phyloP scores from a whole-genome alignment of 129 eudicot species.

The Chrysanthemum lavandulifolium region DNA sequence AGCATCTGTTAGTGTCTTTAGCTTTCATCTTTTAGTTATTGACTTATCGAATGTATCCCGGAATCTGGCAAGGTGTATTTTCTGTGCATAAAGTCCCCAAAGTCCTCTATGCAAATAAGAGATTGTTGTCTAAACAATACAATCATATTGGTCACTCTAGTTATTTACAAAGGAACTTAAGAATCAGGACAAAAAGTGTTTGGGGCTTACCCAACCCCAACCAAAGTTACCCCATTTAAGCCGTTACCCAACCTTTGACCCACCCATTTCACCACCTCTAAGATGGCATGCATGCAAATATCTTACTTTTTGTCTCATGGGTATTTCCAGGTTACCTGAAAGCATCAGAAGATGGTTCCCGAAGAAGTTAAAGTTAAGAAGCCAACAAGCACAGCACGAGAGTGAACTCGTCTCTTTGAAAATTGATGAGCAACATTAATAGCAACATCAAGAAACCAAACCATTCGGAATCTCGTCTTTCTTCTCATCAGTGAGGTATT shows the following conservation, averaged over 20 bases:
- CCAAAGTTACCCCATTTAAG: no score
- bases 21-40: not conserved
- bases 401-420: slow-evolving; percentile 75
- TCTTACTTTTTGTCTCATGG: not conserved
- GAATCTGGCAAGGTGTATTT: not conserved
- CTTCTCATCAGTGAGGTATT: slow-evolving; percentile 3
- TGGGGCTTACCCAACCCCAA: no score
- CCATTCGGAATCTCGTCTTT: not conserved
- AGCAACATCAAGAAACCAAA: slow-evolving; percentile 11
- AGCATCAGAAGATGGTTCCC: slow-evolving; percentile 72
- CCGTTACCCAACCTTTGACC: no score
- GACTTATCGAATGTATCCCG: not conserved
- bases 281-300: not conserved
- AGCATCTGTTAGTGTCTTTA: not conserved
- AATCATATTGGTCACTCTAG: not conserved
- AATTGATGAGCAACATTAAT: slow-evolving; percentile 48
- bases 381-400: slow-evolving; percentile 73
- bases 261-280: not conserved
- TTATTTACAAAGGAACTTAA: no score
- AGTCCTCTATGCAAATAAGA: no score
- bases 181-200: no score
- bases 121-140: no score
- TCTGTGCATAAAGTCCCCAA: no score
- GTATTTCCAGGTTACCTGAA: slow-evolving; percentile 69
- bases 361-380: slow-evolving; percentile 51